phyloP scores from a whole-genome alignment of 176 grass and related monocot species.

The Cenchrus fungigraminus region DNA sequence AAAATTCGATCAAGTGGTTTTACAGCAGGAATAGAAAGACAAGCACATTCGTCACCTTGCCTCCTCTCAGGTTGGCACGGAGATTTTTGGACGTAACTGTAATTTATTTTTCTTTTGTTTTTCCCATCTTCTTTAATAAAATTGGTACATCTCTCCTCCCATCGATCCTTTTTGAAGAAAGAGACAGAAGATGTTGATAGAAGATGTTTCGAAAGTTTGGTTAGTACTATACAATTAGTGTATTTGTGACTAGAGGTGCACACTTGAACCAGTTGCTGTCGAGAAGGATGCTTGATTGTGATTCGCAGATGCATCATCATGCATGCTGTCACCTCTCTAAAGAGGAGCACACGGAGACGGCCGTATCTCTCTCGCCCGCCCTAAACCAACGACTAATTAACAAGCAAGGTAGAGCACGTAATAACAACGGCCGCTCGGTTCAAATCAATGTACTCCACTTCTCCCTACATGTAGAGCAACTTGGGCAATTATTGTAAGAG shows the following conservation, averaged over 20 bases:
- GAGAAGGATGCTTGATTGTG: neutral
- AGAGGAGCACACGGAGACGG: neutral
- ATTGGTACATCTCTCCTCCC: neutral
- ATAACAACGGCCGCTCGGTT: neutral
- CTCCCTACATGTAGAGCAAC: neutral
- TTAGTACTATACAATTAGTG: neutral
- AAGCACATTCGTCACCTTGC: too few species aligned
- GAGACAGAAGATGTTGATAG: neutral
- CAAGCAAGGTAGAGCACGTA: neutral
- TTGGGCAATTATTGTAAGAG: neutral
- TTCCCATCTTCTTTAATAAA: neutral
- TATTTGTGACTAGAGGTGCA: conserved; percentile 12
- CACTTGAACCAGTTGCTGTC: neutral
- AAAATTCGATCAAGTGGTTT: too few species aligned
- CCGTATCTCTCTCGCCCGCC: neutral
- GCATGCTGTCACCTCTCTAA: neutral
- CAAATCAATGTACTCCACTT: conserved; percentile 3
- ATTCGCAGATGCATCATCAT: neutral
- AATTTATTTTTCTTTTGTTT: neutral
- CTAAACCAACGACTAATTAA: neutral
- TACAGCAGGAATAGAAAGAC: too few species aligned
- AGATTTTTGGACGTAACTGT: neutral
- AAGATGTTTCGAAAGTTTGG: neutral
- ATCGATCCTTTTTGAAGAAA: too few species aligned
- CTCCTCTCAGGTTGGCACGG: neutral